phyloP scores from a whole-genome alignment of 2,329 filamentous ascomycete genomes.

The Tolypocladium sp. region DNA sequence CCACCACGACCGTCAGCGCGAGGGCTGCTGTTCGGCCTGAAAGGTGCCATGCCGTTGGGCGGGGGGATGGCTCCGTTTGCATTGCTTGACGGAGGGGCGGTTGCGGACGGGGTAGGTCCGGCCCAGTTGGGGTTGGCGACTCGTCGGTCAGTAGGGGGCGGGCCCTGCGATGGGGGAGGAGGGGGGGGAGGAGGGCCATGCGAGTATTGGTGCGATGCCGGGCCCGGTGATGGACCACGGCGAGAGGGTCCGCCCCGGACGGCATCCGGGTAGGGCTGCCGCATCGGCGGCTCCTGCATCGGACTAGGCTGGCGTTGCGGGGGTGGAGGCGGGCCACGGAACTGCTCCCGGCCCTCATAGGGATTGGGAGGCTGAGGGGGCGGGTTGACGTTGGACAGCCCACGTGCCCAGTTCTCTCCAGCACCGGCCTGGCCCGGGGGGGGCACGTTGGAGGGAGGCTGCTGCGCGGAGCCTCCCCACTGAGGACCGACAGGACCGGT shows the following conservation, averaged over 20 bases:
- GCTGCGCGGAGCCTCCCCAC: constrained; percentile 72
- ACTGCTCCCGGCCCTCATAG: constrained; percentile 66
- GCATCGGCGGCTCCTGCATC: constrained; percentile 54
- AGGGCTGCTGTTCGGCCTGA: constrained; percentile 64
- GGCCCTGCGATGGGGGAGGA: constrained; percentile 33
- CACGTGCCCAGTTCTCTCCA: constrained; percentile 48
- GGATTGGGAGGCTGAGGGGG: constrained; percentile 70
- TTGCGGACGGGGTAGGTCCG: constrained; percentile 39
- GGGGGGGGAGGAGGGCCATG: constrained; percentile 42
- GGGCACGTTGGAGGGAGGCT: constrained; percentile 40
- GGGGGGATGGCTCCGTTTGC: constrained; percentile 28
- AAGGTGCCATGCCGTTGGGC: constrained; percentile 54
- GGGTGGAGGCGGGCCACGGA: constrained; percentile 58
- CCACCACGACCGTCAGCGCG: constrained; percentile 69
- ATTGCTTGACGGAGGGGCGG: constrained; percentile 26
- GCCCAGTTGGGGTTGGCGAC: constrained; percentile 51
- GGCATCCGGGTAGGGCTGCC: constrained; percentile 49
- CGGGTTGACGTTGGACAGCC: constrained; percentile 71
- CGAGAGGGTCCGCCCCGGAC: constrained; percentile 25
- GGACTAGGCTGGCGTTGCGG: constrained; percentile 68
- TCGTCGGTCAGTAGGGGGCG: constrained; percentile 43
- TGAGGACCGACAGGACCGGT: constrained; percentile 77
- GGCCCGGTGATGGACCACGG: constrained; percentile 37
- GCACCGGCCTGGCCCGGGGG: constrained; percentile 52
- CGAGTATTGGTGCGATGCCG: constrained; percentile 32